Evolutionary conservation across 495 filamentous ascomycete genomes (phyloP), one percentile per base, ranked within the genome.

Genomic region (Durotheca rogersii): DNA sequence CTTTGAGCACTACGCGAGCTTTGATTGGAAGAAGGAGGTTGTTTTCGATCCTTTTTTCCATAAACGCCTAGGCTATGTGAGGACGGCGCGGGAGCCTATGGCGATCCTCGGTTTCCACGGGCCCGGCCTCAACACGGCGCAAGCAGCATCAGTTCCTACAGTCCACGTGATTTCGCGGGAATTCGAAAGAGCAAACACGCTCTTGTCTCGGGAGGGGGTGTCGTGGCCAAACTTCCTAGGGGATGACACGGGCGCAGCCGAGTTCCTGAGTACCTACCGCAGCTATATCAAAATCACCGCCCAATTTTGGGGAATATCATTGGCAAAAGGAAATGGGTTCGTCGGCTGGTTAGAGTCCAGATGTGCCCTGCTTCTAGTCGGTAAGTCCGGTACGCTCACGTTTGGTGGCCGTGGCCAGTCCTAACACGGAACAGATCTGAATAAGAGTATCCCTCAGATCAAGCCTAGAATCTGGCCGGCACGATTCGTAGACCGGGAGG

Each of bases 381-480:
- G 73, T 74, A 47, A 56, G 66, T 67, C 11, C 14, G 16, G 14
- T 23, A 18, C 17, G 4, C 10, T 16, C 7, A 2, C n/a, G 19
- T 17, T 25, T 27, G 4, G 31, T 32, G 16, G 15, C 29, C 23
- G 10, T 49, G 6, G 21, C 25, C 7, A 6, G 14, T 19, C 23
- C 62, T 67, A 49, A 65, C 35, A 11, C 21, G 16, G 20, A 29
- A 18, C 25, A 76, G 80, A 79, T 51, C 55, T 84, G 25, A 59
- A 72, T 40, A 69, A 68, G 19, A 67, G 67, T 9, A 56, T 73
- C 12, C 71, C 76, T 7, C 56, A 63, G 1, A 40, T 82, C 17
- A 57, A 76, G 35, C 73, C 71, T 9, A 70, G 78, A 21, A 77
- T 82, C 16, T 84, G 81, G 81, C 81, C 81, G 7, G 75, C 67